Conservation (phyloP, 1,284 basidiomycete genomes). For the Ustilago crameri region DNA sequence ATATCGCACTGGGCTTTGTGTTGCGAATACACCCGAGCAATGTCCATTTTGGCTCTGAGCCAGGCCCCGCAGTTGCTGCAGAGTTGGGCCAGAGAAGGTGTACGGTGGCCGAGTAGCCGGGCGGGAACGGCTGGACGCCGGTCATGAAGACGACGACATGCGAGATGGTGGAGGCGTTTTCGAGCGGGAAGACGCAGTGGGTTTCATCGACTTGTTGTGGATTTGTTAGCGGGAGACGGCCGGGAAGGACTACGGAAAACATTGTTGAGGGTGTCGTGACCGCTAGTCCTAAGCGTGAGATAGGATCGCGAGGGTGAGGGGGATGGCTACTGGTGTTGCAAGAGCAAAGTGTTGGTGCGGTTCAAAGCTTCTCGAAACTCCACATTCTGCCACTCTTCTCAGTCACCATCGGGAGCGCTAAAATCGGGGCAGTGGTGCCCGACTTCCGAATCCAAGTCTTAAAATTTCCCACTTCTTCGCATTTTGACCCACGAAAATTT, state of each 20-base stretch:
- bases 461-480: slow-evolving; percentile 1
- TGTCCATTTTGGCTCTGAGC: slow-evolving; percentile 44
- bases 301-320: background rate
- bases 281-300: background rate
- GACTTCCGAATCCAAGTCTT: background rate
- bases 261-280: slow-evolving; percentile 38
- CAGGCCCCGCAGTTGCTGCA: background rate
- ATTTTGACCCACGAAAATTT: slow-evolving; percentile 5
- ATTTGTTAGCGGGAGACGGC: slow-evolving; percentile 57
- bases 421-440: background rate
- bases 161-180: slow-evolving; percentile 52
- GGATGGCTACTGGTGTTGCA: background rate
- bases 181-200: slow-evolving; percentile 62
- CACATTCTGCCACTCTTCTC: background rate
- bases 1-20: slow-evolving; percentile 66
- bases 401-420: background rate
- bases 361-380: slow-evolving; percentile 9
- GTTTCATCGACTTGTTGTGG: slow-evolving; percentile 65
- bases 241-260: slow-evolving; percentile 66
- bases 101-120: slow-evolving; percentile 61
- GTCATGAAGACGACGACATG: slow-evolving; percentile 67
- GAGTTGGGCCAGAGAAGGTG: slow-evolving; percentile 57
- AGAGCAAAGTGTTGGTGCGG: background rate
- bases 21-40: slow-evolving; percentile 61
- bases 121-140: slow-evolving; percentile 62